Conservation (phyloP, 371 early-diverging fungal genomes). For the Blastocladiella emersonii region DNA sequence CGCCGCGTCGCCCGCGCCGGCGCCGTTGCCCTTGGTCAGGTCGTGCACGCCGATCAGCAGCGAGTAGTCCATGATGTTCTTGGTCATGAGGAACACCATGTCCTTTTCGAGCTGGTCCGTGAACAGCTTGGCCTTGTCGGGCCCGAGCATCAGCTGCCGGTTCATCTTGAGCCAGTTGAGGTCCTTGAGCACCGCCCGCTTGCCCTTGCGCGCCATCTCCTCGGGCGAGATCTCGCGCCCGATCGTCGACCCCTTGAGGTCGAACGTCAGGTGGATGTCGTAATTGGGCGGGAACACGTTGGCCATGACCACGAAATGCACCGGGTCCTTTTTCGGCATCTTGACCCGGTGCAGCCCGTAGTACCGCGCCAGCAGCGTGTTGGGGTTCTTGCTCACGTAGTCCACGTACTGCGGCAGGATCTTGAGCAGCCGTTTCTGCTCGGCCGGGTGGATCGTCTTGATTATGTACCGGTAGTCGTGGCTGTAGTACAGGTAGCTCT, state of each 20-base stretch:
- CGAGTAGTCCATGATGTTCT: slow-evolving; percentile 94
- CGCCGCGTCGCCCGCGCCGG: slow-evolving; percentile 23
- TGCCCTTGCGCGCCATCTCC: slow-evolving; percentile 51
- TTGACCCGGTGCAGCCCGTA: slow-evolving; percentile 93
- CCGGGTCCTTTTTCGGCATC: slow-evolving; percentile 61
- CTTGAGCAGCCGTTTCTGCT: slow-evolving; percentile 79
- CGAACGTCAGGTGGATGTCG: slow-evolving; percentile 90
- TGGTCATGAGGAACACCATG: slow-evolving; percentile 36
- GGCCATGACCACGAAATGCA: slow-evolving; percentile 97
- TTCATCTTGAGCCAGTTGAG: slow-evolving; percentile 73
- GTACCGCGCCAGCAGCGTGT: slow-evolving; percentile 82
- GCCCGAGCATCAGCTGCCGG: slow-evolving; percentile 65
- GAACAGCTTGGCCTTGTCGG: slow-evolving; percentile 54
- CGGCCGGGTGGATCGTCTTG: slow-evolving; percentile 88
- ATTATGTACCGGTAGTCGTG: slow-evolving; percentile 94
- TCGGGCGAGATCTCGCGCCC: slow-evolving; percentile 67
- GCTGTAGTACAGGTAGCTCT: slow-evolving; percentile 92
- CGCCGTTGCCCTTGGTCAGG: slow-evolving; percentile 62
- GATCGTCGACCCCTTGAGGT: slow-evolving; percentile 85
- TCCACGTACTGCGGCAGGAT: slow-evolving; percentile 69
- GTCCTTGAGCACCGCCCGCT: slow-evolving; percentile 82
- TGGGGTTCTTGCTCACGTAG: slow-evolving; percentile 80
- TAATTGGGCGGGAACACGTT: slow-evolving; percentile 91
- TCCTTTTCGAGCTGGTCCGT: slow-evolving; percentile 73
- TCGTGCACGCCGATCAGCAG: slow-evolving; percentile 85